phyloP scores from a whole-genome alignment of 2,329 filamentous ascomycete genomes.

The Aspergillus novofumigatus region DNA sequence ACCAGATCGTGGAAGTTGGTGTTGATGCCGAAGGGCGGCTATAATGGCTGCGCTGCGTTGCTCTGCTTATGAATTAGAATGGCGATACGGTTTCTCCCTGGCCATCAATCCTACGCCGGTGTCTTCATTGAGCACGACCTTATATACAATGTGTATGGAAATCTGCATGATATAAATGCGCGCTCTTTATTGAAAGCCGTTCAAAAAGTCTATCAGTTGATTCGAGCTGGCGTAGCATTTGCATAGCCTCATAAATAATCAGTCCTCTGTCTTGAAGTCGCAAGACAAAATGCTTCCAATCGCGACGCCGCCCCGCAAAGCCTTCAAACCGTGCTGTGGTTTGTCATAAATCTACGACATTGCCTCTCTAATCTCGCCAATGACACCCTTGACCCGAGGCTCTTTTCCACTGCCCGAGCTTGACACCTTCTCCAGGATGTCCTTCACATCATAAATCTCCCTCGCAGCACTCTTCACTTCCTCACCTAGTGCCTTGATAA shows the following conservation, averaged over 20 bases:
- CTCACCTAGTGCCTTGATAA: slow-evolving; percentile 57
- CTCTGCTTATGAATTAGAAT: not conserved
- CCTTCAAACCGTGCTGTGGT: not conserved
- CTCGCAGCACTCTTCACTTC: slow-evolving; percentile 56
- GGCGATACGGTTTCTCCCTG: not conserved
- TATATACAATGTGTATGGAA: not conserved
- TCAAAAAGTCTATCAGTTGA: not conserved
- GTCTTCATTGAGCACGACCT: not conserved
- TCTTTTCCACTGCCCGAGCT: slow-evolving; percentile 51
- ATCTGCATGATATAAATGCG: not conserved
- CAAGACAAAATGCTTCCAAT: not conserved
- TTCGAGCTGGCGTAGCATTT: slow-evolving; percentile 4
- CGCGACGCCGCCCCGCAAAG: not conserved
- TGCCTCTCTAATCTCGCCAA: slow-evolving; percentile 55
- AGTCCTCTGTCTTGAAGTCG: slow-evolving; percentile 1
- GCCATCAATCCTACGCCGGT: too few relatives aligned
- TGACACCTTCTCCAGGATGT: slow-evolving; percentile 46
- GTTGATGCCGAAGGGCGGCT: slow-evolving; percentile 36
- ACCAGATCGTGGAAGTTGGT: slow-evolving; percentile 79
- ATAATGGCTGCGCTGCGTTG: slow-evolving; percentile 7
- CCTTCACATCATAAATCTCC: slow-evolving; percentile 53
- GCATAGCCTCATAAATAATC: slow-evolving; percentile 15
- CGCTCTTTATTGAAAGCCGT: not conserved
- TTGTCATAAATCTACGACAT: slow-evolving; percentile 9
- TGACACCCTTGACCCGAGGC: slow-evolving; percentile 56